Conservation (phyloP, 2,329 filamentous ascomycete species). For the Trichophyton simii region DNA sequence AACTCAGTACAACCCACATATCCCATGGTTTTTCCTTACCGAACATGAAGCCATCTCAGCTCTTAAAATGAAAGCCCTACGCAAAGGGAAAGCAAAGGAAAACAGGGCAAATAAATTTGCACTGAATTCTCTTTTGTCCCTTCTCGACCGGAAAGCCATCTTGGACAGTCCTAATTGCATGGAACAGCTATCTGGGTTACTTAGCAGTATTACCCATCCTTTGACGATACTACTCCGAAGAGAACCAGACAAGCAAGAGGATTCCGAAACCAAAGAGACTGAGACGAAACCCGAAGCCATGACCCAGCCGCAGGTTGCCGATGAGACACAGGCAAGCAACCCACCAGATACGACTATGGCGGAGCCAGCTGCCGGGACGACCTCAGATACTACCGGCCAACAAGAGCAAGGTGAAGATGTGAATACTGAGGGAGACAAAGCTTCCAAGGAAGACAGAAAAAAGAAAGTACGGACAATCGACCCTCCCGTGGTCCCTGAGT, state of each 20-base stretch:
- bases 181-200: slow-evolving; percentile 76
- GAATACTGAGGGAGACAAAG: slow-evolving; percentile 11
- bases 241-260: slow-evolving; percentile 57
- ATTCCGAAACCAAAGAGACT: slow-evolving; percentile 29
- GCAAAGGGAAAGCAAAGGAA: slow-evolving; percentile 83
- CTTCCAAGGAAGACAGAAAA: slow-evolving; percentile 32
- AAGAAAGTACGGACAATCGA: slow-evolving; percentile 55
- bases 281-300: slow-evolving; percentile 27
- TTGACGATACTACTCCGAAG: slow-evolving; percentile 71
- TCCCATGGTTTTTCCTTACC: slow-evolving; percentile 82
- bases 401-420: slow-evolving; percentile 27
- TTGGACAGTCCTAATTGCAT: slow-evolving; percentile 96
- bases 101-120: slow-evolving; percentile 75
- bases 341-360: slow-evolving; percentile 27
- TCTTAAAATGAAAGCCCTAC: slow-evolving; percentile 61
- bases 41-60: slow-evolving; percentile 75
- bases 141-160: slow-evolving; percentile 86
- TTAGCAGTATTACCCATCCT: slow-evolving; percentile 79
- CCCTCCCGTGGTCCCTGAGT: slow-evolving; percentile 72
- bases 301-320: slow-evolving; percentile 17
- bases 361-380: slow-evolving; percentile 19
- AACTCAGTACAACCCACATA: slow-evolving; percentile 70
- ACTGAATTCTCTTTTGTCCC: slow-evolving; percentile 74
- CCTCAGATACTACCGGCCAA: slow-evolving; percentile 19
- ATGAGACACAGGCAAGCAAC: slow-evolving; percentile 15